Evolutionary conservation across 176 grass and related monocot species (phyloP), one percentile per base, ranked within the genome.

Genomic region (Oropetium thomaeum): DNA sequence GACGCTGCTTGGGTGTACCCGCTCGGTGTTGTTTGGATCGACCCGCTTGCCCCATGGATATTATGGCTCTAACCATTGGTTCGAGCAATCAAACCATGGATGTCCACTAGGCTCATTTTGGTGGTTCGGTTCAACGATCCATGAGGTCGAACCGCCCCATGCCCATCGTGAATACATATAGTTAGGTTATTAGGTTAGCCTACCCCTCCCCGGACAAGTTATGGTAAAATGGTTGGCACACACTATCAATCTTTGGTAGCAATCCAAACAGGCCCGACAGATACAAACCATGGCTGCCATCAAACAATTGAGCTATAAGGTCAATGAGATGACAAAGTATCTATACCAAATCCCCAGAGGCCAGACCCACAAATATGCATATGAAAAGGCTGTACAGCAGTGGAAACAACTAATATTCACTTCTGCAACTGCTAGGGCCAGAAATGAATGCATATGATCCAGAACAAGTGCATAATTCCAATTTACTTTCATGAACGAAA

Each of bases 391-490:
- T 17, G 15, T 7, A 19, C 22, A 49, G 39, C 34, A 80, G 3
- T 60, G n/a, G 10, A 14, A 76, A 63, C 19, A 47, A 40, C n/a
- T 12, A 26, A 34, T 33, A 54, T 11, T 31, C 3, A 15, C 40
- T 52, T 66, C 20, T 65, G 0, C 9, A 82, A 55, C 65, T 19
- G 65, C 19, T 73, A 43, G 35, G 19, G 17, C 45, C 8, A 66
- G 34, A 57, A 54, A 65, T 73, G 45, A 73, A 55, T 10, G 30
- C 61, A 51, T 29, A 17, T 61, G 49, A 29, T 40, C 33, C 27
- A 74, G 28, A 67, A 51, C 19, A 19, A 33, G 51, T 34, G 25
- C 26, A 74, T 41, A 72, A 25, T 51, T 47, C 41, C 61, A 85
- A 40, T 22, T 8, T 33, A 29, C 29, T 45, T 20, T 78, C 59